Evolutionary conservation across 139 green algal genomes (phyloP).

Genomic region (Coccomyxa sp.): DNA sequence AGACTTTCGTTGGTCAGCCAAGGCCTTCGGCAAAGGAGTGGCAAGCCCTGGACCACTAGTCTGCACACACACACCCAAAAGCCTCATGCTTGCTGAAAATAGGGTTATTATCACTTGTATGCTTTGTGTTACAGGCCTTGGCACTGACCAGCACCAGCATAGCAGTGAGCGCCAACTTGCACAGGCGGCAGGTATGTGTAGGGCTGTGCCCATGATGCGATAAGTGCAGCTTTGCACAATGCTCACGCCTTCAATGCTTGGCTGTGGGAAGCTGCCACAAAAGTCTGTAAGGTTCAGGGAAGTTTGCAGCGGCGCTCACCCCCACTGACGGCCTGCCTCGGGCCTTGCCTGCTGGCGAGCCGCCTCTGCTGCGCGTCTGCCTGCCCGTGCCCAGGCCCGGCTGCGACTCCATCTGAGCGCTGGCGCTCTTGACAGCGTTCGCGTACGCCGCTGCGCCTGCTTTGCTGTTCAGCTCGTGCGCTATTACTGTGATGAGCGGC

Average conservation of each 20-base stretch:
- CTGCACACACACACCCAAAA: not conserved
- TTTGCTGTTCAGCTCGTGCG: not conserved
- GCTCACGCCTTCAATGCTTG: not conserved
- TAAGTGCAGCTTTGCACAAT: not conserved
- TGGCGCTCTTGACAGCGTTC: not conserved
- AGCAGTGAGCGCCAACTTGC: not conserved
- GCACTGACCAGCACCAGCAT: not conserved
- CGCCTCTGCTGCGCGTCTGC: not conserved
- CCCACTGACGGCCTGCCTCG: not conserved
- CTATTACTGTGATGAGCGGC: conserved; percentile 31
- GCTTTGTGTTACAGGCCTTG: not conserved
- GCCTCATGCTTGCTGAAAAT: too few relatives aligned
- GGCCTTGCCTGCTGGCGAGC: not conserved
- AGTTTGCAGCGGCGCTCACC: not conserved
- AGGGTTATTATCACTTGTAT: not conserved
- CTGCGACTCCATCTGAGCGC: not conserved
- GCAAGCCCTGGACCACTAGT: not conserved
- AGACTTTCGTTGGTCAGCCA: conserved; percentile 4
- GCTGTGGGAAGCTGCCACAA: not conserved
- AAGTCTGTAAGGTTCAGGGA: not conserved
- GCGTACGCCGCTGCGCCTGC: not conserved
- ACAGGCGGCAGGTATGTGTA: not conserved
- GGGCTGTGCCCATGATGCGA: not conserved
- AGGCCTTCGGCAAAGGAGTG: conserved; percentile 3
- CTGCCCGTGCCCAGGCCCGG: too few relatives aligned